Conservation (phyloP, 768 basidiomycete species). For the Tylopilus balloui region DNA sequence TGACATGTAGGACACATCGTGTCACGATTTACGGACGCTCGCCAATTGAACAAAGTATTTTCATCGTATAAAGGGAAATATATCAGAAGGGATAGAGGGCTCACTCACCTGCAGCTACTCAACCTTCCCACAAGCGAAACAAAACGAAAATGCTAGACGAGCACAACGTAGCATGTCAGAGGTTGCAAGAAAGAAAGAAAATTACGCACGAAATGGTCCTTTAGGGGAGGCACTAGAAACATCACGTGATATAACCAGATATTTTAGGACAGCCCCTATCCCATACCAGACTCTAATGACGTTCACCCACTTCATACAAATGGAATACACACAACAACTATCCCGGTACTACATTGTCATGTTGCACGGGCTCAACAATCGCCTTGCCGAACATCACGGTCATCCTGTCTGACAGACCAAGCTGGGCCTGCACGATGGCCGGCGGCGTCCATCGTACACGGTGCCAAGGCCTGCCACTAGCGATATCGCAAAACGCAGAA, state of each 20-base stretch:
- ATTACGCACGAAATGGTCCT: background rate
- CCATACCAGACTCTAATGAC: too few species aligned
- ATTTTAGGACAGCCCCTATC: too few species aligned
- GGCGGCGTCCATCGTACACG: too few species aligned
- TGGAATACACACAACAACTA: too few species aligned
- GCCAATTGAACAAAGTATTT: constrained; percentile 37
- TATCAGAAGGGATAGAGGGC: background rate
- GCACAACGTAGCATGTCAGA: background rate
- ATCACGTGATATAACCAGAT: too few species aligned
- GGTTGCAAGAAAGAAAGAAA: background rate
- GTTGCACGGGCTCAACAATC: too few species aligned
- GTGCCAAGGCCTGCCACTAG: constrained; percentile 44
- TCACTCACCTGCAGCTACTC: constrained; percentile 12
- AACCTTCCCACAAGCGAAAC: background rate
- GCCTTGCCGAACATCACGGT: constrained; percentile 36
- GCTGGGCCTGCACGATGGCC: constrained; percentile 42
- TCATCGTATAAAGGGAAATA: constrained; percentile 44
- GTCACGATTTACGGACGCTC: constrained; percentile 47
- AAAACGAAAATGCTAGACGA: background rate
- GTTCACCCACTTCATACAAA: too few species aligned
- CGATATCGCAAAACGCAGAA: background rate
- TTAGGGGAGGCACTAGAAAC: background rate
- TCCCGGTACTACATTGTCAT: too few species aligned
- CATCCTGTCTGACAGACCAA: constrained; percentile 37
- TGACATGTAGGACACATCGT: constrained; percentile 69